These are phyloP conservation scores for Nemania diffusa DNA, from an alignment of 2,329 filamentous ascomycete species.

Conservation along the genomic window DNA sequence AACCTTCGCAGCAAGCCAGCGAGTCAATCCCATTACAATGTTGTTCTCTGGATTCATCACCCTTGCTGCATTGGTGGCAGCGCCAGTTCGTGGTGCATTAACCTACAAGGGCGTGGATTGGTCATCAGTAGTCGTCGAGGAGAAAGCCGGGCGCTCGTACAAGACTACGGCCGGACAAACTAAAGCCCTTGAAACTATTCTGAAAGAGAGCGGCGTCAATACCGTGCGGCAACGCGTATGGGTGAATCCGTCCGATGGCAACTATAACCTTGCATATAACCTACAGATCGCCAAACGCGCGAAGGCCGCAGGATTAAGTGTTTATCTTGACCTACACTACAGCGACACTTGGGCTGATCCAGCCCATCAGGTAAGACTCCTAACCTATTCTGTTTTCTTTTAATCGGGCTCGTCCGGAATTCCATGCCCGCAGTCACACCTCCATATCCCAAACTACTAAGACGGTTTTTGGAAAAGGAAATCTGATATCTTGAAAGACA, in stretches of 20 bases:
- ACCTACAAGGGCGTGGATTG: slow-evolving; percentile 76
- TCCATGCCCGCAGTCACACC: background rate
- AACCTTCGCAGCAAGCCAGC: background rate
- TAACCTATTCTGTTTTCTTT: background rate
- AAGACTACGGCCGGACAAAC: slow-evolving; percentile 64
- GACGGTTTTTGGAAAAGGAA: background rate
- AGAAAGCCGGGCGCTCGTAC: slow-evolving; percentile 69
- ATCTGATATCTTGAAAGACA: slow-evolving; percentile 39
- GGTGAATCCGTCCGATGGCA: slow-evolving; percentile 73
- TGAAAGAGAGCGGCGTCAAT: slow-evolving; percentile 71
- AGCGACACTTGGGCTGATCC: slow-evolving; percentile 80
- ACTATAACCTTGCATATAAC: slow-evolving; percentile 77
- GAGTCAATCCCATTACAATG: slow-evolving; percentile 36
- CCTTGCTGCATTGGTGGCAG: slow-evolving; percentile 36
- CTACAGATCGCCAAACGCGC: slow-evolving; percentile 73
- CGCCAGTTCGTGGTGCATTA: slow-evolving; percentile 56
- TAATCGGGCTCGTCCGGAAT: background rate
- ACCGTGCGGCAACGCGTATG: slow-evolving; percentile 77
- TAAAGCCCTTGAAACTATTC: slow-evolving; percentile 70
- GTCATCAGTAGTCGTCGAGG: slow-evolving; percentile 73
- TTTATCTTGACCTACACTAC: slow-evolving; percentile 73
- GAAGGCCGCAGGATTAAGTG: slow-evolving; percentile 67
- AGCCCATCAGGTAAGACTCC: slow-evolving; percentile 58
- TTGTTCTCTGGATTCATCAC: slow-evolving; percentile 36
- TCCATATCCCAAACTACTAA: background rate